Conservation (phyloP, 2,329 filamentous ascomycete genomes). For the Chalara sp. region DNA sequence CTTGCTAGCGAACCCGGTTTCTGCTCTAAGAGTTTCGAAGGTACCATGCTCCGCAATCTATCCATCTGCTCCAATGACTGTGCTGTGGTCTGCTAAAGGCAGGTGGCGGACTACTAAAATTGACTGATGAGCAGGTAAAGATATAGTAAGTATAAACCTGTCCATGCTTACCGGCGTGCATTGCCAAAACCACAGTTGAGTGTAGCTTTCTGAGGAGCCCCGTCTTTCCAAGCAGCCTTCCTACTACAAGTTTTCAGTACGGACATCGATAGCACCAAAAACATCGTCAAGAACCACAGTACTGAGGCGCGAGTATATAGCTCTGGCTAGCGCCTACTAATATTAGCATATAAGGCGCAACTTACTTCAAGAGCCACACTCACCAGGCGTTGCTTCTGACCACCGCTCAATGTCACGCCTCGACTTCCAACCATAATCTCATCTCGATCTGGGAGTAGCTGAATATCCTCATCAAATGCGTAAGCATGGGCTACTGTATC, state of each 20-base stretch:
- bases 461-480: not conserved
- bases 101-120: too few relatives aligned
- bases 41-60: too few relatives aligned
- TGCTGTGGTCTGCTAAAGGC: too few relatives aligned
- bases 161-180: conserved; percentile 18
- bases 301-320: conserved; percentile 30
- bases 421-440: not conserved
- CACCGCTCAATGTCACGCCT: not conserved
- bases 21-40: too few relatives aligned
- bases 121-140: too few relatives aligned
- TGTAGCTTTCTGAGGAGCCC: conserved; percentile 17
- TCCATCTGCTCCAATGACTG: too few relatives aligned
- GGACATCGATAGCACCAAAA: conserved; percentile 23
- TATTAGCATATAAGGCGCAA: too few relatives aligned
- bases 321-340: conserved; percentile 51
- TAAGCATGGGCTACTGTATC: not conserved
- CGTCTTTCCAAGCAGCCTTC: conserved; percentile 14
- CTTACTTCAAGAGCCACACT: not conserved
- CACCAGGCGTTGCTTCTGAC: conserved; percentile 14
- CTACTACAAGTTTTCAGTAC: conserved; percentile 20
- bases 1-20: too few relatives aligned
- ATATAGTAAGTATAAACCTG: too few relatives aligned
- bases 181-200: conserved; percentile 32
- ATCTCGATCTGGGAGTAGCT: not conserved
- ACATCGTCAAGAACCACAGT: conserved; percentile 24